These are phyloP conservation scores for Pythium volutum DNA, from an alignment of 352 stramenopile genomes.

Conservation along the genomic window DNA sequence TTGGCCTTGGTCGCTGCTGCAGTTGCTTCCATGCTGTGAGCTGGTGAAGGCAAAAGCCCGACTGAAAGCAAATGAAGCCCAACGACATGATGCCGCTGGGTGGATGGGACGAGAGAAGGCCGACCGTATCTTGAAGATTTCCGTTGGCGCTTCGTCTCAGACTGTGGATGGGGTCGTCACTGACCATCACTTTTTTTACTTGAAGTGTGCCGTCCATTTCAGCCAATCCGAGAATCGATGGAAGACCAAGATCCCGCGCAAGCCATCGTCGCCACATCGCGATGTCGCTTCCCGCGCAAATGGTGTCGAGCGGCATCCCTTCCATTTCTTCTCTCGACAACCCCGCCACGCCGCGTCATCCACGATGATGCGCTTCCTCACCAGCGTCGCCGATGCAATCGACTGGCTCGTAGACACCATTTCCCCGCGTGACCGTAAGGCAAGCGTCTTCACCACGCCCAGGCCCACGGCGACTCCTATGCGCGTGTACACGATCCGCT, in stretches of 20 bases:
- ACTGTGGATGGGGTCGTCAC: not conserved
- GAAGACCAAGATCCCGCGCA: not conserved
- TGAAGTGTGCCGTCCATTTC: not conserved
- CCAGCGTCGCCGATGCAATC: not conserved
- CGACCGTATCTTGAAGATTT: not conserved
- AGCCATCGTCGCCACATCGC: no score
- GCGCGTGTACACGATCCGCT: not conserved
- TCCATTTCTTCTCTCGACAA: not conserved
- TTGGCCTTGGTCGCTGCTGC: constrained; percentile 4
- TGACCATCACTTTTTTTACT: not conserved
- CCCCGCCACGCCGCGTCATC: no score
- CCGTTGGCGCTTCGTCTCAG: not conserved
- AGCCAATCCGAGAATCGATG: not conserved
- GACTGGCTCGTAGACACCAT: not conserved
- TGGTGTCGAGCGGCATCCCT: not conserved
- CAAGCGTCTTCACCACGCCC: no score
- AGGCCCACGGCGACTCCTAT: not conserved
- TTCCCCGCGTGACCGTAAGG: not conserved
- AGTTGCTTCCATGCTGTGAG: not conserved
- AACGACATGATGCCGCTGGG: no score
- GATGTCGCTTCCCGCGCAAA: not conserved
- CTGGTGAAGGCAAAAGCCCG: not conserved
- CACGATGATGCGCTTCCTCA: not conserved
- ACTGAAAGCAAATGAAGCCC: no score
- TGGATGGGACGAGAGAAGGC: not conserved